These are phyloP conservation scores for Fusarium austroafricanum DNA, from an alignment of 2,329 filamentous ascomycete species.

Conservation along the genomic window DNA sequence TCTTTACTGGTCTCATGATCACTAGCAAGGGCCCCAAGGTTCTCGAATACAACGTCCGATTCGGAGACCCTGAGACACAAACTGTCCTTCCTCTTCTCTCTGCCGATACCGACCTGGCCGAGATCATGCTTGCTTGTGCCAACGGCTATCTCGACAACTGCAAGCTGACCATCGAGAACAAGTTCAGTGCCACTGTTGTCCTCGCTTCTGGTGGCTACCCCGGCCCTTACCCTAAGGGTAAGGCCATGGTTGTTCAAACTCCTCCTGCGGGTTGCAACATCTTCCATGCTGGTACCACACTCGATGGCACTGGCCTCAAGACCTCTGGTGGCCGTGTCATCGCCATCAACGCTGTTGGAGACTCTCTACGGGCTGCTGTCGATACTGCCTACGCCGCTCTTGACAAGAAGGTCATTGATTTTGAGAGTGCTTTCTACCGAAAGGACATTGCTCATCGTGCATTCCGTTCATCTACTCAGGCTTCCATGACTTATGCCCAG, in stretches of 20 bases:
- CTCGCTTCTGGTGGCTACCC: slow-evolving; percentile 94
- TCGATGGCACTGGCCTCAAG: slow-evolving; percentile 72
- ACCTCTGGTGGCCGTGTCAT: slow-evolving; percentile 93
- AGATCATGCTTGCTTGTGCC: slow-evolving; percentile 86
- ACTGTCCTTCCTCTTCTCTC: slow-evolving; percentile 81
- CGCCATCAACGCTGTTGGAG: slow-evolving; percentile 82
- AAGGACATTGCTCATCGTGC: slow-evolving; percentile 90
- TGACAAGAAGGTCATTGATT: slow-evolving; percentile 73
- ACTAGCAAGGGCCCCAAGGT: slow-evolving; percentile 81
- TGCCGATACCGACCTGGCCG: slow-evolving; percentile 81
- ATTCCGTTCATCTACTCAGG: slow-evolving; percentile 62
- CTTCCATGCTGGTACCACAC: slow-evolving; percentile 91
- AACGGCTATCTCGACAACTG: slow-evolving; percentile 78
- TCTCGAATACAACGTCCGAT: slow-evolving; percentile 90
- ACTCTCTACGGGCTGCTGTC: slow-evolving; percentile 83
- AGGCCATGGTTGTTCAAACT: slow-evolving; percentile 62
- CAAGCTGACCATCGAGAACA: slow-evolving; percentile 72
- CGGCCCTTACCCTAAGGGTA: slow-evolving; percentile 84
- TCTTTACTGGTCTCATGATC: slow-evolving; percentile 96
- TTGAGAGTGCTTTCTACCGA: slow-evolving; percentile 90
- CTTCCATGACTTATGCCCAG: slow-evolving; percentile 86
- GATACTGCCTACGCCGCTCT: slow-evolving; percentile 89
- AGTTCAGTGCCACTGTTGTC: slow-evolving; percentile 91
- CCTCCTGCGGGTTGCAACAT: slow-evolving; percentile 68
- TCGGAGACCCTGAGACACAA: slow-evolving; percentile 90